phyloP scores from a whole-genome alignment of 2,329 filamentous ascomycete species.

The Phaeosphaeria sp. region DNA sequence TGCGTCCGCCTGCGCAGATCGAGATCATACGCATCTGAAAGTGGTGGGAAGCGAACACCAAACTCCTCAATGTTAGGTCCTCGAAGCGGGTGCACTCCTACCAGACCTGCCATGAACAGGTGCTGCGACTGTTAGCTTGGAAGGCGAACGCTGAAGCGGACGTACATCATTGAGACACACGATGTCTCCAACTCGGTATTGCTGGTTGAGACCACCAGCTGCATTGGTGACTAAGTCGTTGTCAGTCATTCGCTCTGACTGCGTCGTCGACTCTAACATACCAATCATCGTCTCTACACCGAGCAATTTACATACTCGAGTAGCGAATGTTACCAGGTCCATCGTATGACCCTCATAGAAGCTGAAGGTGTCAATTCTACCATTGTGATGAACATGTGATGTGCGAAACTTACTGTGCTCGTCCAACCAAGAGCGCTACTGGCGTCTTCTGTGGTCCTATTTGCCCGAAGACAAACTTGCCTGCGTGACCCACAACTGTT shows the following conservation, averaged over 20 bases:
- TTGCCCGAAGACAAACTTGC: slow-evolving; percentile 69
- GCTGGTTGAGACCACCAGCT: slow-evolving; percentile 69
- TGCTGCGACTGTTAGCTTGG: slow-evolving; percentile 53
- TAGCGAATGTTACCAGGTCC: slow-evolving; percentile 68
- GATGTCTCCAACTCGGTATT: slow-evolving; percentile 70
- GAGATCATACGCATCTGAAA: slow-evolving; percentile 72
- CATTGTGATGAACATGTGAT: neutral
- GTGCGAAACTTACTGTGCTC: slow-evolving; percentile 64
- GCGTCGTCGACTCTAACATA: slow-evolving; percentile 36
- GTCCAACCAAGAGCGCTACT: slow-evolving; percentile 68
- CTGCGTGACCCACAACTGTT: slow-evolving; percentile 65
- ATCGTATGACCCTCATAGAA: slow-evolving; percentile 74
- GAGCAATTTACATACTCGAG: slow-evolving; percentile 68
- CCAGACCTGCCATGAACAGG: slow-evolving; percentile 68
- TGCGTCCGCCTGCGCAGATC: slow-evolving; percentile 65
- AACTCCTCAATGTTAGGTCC: slow-evolving; percentile 69
- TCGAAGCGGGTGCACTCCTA: slow-evolving; percentile 66
- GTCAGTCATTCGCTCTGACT: slow-evolving; percentile 17
- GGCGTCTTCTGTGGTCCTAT: slow-evolving; percentile 61
- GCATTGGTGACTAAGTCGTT: slow-evolving; percentile 66
- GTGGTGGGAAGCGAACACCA: slow-evolving; percentile 67
- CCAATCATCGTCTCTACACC: slow-evolving; percentile 67
- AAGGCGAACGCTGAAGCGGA: neutral
- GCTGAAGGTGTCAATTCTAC: slow-evolving; percentile 48
- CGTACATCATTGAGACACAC: slow-evolving; percentile 69